Conservation (phyloP, 805 yeast species). For the Scheffersomyces spartinae region DNA sequence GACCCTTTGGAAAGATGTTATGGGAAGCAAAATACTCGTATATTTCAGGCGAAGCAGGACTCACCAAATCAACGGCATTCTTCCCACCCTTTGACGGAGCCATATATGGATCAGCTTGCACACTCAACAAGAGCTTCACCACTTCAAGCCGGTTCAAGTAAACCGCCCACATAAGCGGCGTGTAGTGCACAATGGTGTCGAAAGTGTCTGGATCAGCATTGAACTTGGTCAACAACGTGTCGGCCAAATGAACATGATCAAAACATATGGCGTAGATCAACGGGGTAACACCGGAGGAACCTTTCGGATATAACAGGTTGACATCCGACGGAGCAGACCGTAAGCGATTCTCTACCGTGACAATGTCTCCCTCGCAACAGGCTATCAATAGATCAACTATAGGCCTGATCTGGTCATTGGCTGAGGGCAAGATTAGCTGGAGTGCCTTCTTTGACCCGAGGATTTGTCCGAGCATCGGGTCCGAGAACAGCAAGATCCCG, state of each 20-base stretch:
- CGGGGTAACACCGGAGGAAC: conserved; percentile 17
- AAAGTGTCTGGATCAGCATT: conserved; percentile 36
- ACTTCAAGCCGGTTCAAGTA: conserved; percentile 45
- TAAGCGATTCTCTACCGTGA: conserved; percentile 17
- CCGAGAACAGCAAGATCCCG: conserved; percentile 11
- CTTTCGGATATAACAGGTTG: conserved; percentile 10
- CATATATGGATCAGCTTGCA: conserved; percentile 52
- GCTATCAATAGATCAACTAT: conserved; percentile 18
- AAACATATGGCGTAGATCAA: conserved; percentile 45
- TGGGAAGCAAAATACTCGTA: conserved; percentile 49
- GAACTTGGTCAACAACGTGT: conserved; percentile 29
- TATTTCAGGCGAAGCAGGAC: conserved; percentile 40
- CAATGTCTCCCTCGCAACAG: conserved; percentile 26
- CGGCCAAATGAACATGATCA: conserved; percentile 35
- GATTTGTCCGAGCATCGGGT: conserved; percentile 16
- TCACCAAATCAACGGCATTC: conserved; percentile 47
- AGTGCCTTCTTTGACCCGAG: conserved; percentile 15
- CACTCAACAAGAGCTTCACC: conserved; percentile 44
- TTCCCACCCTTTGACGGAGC: conserved; percentile 21
- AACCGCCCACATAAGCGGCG: conserved; percentile 85
- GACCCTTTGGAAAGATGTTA: conserved; percentile 13
- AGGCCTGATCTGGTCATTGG: conserved; percentile 2
- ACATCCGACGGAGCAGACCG: conserved; percentile 12
- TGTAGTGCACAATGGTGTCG: conserved; percentile 42
- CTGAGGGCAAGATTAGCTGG: conserved; percentile 4